Conservation (phyloP, 1,284 basidiomycete genomes). For the Marasmius tenuissimus region DNA sequence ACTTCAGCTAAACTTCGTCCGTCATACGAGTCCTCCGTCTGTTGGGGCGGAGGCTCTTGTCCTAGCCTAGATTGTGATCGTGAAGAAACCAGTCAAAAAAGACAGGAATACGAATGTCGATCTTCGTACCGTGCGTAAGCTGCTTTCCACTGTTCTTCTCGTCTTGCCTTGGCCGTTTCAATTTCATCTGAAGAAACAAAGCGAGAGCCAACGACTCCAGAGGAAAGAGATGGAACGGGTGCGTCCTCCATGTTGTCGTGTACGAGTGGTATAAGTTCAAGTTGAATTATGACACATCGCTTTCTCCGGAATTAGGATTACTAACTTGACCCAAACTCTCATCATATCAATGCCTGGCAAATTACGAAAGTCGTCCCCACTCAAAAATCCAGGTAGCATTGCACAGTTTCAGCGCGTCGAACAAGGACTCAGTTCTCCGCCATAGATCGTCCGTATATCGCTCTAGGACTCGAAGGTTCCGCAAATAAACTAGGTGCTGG, state of each 20-base stretch:
- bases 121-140: constrained; percentile 79
- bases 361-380: constrained; percentile 29
- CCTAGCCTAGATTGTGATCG: constrained; percentile 56
- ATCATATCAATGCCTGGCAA: constrained; percentile 31
- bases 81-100: constrained; percentile 10
- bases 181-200: constrained; percentile 81
- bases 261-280: not conserved
- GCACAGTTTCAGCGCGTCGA: not conserved
- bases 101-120: constrained; percentile 4
- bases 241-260: constrained; percentile 43
- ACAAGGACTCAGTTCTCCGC: not conserved
- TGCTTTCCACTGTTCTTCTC: constrained; percentile 89
- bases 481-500: constrained; percentile 99
- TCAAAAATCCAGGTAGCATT: constrained; percentile 32
- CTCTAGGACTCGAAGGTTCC: constrained; percentile 90
- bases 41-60: constrained; percentile 82
- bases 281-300: not conserved
- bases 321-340: not conserved
- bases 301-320: not conserved
- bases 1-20: constrained; percentile 90
- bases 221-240: constrained; percentile 63
- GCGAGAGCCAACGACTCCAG: constrained; percentile 69
- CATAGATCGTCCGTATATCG: constrained; percentile 63
- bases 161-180: constrained; percentile 72
- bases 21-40: constrained; percentile 78